A percentile compares a stretch with the other conserved stretches of the same genome.
Conservation (phyloP, 352 stramenopile genomes). For the Phytophthora idaei region DNA sequence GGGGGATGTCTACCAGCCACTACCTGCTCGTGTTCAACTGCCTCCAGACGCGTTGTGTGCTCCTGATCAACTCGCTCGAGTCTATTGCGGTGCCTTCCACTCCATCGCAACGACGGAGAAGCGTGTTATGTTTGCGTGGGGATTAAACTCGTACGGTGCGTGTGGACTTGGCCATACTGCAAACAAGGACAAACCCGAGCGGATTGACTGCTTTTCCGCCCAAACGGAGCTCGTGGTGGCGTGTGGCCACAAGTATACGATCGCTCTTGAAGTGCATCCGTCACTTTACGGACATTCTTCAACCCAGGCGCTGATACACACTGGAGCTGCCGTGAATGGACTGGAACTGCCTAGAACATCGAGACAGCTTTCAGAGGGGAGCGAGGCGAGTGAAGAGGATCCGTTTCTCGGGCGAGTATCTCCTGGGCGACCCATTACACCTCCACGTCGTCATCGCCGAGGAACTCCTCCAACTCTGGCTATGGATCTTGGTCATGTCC, state of each 20-base stretch:
- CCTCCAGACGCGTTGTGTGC: conserved; percentile 42
- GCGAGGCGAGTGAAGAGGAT: conserved; percentile 35
- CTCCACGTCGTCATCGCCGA: conserved; percentile 28
- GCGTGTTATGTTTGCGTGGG: conserved; percentile 79
- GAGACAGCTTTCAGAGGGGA: conserved; percentile 27
- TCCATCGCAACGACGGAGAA: conserved; percentile 68
- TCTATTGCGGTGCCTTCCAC: conserved; percentile 86
- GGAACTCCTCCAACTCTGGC: conserved; percentile 29
- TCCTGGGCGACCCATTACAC: conserved; percentile 12
- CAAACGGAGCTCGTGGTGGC: conserved; percentile 63
- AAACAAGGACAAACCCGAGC: conserved; percentile 82
- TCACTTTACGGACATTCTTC: conserved; percentile 23
- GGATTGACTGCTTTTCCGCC: conserved; percentile 73
- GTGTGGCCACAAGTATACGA: conserved; percentile 85
- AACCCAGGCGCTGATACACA: conserved; percentile 9
- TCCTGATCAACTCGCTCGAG: conserved; percentile 50
- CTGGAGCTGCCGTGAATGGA: conserved; percentile 9
- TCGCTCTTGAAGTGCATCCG: conserved; percentile 62
- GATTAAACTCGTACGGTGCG: conserved; percentile 80
- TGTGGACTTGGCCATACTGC: conserved; percentile 78
- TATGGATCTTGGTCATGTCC: conserved; percentile 20
- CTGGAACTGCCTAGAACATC: conserved; percentile 19
- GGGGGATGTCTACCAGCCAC: conserved; percentile 81
- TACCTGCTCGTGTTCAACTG: conserved; percentile 71
- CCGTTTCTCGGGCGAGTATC: conserved; percentile 16